Conservation (phyloP, 139 green algal species). For the Cymbomonas tetramitiformis region DNA sequence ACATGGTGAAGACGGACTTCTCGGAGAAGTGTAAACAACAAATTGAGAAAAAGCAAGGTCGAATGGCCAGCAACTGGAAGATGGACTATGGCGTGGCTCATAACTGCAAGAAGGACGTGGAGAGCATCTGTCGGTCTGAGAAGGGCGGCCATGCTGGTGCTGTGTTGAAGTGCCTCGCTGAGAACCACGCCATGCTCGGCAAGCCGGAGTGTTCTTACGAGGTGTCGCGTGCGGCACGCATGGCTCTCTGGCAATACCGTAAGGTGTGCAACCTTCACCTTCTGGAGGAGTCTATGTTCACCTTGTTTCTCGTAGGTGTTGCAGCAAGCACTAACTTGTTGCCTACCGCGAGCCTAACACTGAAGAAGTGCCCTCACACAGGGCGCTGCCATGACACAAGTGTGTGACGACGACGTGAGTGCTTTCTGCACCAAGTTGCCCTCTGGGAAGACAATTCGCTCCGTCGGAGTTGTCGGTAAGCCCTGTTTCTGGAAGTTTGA, state of each 20-base stretch:
- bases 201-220: slow-evolving; percentile 47
- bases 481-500: no score
- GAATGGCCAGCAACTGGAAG: slow-evolving; percentile 48
- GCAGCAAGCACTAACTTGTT: no score
- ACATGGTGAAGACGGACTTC: slow-evolving; percentile 55
- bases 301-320: no score
- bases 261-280: no score
- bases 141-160: slow-evolving; percentile 33
- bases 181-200: slow-evolving; percentile 33
- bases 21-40: slow-evolving; percentile 38
- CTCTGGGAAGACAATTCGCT: no score
- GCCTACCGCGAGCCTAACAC: no score
- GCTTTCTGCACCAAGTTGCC: no score
- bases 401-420: slow-evolving; percentile 1
- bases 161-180: slow-evolving; percentile 54
- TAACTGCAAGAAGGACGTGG: slow-evolving; percentile 42
- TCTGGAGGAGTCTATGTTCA: no score
- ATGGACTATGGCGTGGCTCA: slow-evolving; percentile 56
- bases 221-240: slow-evolving; percentile 56
- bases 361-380: slow-evolving; percentile 59
- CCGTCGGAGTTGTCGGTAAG: no score
- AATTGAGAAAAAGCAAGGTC: slow-evolving; percentile 29
- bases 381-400: slow-evolving; percentile 41
- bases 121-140: slow-evolving; percentile 34
- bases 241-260: slow-evolving; percentile 69